Evolutionary conservation across 805 yeast species (phyloP).

Genomic region (Komagataella kurtzmanii): DNA sequence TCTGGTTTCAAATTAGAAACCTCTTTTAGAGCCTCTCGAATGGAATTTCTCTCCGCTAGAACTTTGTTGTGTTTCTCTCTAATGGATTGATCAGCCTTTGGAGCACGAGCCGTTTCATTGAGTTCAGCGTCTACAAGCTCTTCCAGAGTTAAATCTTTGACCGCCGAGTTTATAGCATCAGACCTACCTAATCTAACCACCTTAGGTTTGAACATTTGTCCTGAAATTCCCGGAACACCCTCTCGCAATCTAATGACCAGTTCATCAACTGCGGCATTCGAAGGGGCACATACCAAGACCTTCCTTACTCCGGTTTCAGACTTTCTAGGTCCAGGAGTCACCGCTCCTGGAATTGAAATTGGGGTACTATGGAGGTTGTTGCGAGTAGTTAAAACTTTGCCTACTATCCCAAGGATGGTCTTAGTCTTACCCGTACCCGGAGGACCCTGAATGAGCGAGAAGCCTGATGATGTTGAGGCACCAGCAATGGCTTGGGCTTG

Average conservation of each 20-base stretch:
- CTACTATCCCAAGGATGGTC: conserved; percentile 85
- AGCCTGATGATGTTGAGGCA: conserved; percentile 55
- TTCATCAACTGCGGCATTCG: conserved; percentile 98
- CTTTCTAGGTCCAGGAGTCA: background rate
- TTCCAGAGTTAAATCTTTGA: conserved; percentile 73
- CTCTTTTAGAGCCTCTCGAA: conserved; percentile 25
- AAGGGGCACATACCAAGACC: conserved; percentile 89
- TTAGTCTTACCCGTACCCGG: conserved; percentile 99
- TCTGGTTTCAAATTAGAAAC: conserved; percentile 19
- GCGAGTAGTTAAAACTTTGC: conserved; percentile 43
- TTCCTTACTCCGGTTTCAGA: conserved; percentile 24
- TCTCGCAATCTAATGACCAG: conserved; percentile 66
- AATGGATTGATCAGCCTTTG: conserved; percentile 28
- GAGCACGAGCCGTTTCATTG: conserved; percentile 19
- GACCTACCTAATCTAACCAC: conserved; percentile 83
- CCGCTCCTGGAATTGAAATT: background rate
- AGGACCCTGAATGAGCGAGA: conserved; percentile 92
- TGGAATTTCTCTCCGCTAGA: conserved; percentile 40
- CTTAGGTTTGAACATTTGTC: conserved; percentile 40
- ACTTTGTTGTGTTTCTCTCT: conserved; percentile 37
- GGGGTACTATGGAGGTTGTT: conserved; percentile 4
- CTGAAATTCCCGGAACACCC: conserved; percentile 51
- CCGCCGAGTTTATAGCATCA: conserved; percentile 76
- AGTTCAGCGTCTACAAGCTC: conserved; percentile 63
- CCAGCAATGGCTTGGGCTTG: conserved; percentile 86